Evolutionary conservation across 441 rosid genomes (phyloP).

Genomic region (Bocquillonia castaneifolia): DNA sequence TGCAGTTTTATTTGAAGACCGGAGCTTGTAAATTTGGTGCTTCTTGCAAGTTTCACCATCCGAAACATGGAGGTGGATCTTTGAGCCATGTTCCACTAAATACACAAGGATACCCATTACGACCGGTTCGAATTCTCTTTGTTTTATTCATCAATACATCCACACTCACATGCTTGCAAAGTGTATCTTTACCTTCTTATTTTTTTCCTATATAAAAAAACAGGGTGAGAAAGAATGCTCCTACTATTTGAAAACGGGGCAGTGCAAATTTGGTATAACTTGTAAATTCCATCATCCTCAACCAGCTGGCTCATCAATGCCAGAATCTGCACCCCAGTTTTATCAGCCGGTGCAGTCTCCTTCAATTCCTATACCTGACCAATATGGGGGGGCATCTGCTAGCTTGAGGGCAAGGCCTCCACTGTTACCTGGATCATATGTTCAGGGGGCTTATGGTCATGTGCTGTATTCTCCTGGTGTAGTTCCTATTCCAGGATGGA

Average conservation of each 20-base stretch:
- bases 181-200: background rate
- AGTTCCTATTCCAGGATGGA: conserved; percentile 80
- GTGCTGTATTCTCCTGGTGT: conserved; percentile 70
- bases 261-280: conserved; percentile 85
- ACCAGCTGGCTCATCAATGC: conserved; percentile 57
- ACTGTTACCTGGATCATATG: conserved; percentile 64
- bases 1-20: conserved; percentile 81
- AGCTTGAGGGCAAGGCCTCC: conserved; percentile 73
- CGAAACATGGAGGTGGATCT: conserved; percentile 70
- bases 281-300: conserved; percentile 99
- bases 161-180: background rate
- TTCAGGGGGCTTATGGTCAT: conserved; percentile 81
- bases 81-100: conserved; percentile 61
- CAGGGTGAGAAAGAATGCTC: conserved; percentile 95
- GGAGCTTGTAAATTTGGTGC: conserved; percentile 98
- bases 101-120: conserved; percentile 70
- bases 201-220: background rate
- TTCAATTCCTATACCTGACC: conserved; percentile 64
- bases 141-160: conserved; percentile 4
- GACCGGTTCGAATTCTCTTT: conserved; percentile 48
- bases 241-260: conserved; percentile 97
- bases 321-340: conserved; percentile 87
- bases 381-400: conserved; percentile 58
- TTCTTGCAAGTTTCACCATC: conserved; percentile 98
- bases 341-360: conserved; percentile 90